These are phyloP conservation scores for Vinca minor DNA, from an alignment of 257 asterid genomes.

Conservation along the genomic window DNA sequence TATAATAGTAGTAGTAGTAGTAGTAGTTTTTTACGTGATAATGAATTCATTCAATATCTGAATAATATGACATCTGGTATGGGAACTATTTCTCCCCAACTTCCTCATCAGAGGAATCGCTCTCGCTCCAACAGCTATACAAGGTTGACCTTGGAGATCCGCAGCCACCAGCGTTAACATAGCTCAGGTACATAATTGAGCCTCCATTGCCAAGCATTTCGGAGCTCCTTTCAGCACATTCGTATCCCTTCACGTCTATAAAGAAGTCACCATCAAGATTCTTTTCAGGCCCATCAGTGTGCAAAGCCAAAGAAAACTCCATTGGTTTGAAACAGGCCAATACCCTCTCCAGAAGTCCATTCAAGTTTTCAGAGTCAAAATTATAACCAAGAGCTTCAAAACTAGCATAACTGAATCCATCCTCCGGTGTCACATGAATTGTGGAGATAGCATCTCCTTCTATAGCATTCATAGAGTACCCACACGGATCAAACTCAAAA, in stretches of 20 bases:
- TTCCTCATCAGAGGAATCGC: slow-evolving; percentile 53
- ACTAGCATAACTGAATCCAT: slow-evolving; percentile 87
- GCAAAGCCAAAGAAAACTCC: slow-evolving; percentile 62
- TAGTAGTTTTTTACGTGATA: too few species aligned
- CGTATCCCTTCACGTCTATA: slow-evolving; percentile 33
- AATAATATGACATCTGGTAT: background rate
- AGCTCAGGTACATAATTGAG: slow-evolving; percentile 39
- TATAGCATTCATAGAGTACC: slow-evolving; percentile 75
- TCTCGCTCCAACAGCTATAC: slow-evolving; percentile 55
- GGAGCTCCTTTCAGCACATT: slow-evolving; percentile 41
- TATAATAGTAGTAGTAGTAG: background rate
- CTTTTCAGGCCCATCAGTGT: slow-evolving; percentile 34
- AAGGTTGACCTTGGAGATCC: slow-evolving; percentile 66
- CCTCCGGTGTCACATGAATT: slow-evolving; percentile 72
- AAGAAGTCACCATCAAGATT: slow-evolving; percentile 23
- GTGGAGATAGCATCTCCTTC: slow-evolving; percentile 61
- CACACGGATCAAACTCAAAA: slow-evolving; percentile 78
- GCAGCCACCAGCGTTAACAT: slow-evolving; percentile 32
- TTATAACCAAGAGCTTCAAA: slow-evolving; percentile 74
- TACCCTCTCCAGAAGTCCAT: slow-evolving; percentile 49
- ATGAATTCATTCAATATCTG: background rate
- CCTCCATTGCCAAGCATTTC: slow-evolving; percentile 49
- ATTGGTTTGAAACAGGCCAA: slow-evolving; percentile 62
- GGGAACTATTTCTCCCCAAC: slow-evolving; percentile 30
- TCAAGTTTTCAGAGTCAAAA: too few species aligned